phyloP scores from a whole-genome alignment of 192 early-diverging fungal species.

The Endogone sp. region DNA sequence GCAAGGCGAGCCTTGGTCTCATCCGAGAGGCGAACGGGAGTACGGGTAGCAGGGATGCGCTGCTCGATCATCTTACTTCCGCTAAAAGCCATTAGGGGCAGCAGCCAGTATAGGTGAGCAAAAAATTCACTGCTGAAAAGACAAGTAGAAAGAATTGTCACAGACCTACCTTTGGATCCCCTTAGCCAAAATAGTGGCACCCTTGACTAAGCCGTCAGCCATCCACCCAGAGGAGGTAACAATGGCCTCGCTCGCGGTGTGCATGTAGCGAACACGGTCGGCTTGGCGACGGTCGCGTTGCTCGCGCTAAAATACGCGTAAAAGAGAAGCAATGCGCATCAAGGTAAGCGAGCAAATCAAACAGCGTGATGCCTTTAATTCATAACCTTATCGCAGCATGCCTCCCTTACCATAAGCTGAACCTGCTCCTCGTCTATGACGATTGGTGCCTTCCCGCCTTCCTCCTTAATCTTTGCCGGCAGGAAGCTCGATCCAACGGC shows the following conservation, averaged over 20 bases:
- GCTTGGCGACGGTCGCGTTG: not conserved
- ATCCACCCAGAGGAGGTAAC: not conserved
- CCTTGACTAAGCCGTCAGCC: not conserved
- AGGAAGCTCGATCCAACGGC: not conserved
- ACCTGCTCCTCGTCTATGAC: not conserved
- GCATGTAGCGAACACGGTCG: not conserved
- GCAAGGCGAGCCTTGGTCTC: not conserved
- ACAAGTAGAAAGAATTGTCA: too few relatives aligned
- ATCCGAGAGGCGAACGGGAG: not conserved
- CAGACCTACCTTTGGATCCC: not conserved
- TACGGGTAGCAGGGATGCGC: not conserved
- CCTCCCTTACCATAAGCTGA: not conserved
- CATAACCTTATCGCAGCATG: too few relatives aligned
- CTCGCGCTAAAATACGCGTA: not conserved
- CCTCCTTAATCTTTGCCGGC: not conserved
- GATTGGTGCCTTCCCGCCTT: not conserved
- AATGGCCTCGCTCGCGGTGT: not conserved
- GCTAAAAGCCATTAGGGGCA: too few relatives aligned
- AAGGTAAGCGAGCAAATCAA: too few relatives aligned
- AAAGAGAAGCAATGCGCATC: too few relatives aligned
- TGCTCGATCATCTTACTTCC: not conserved
- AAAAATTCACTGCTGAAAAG: too few relatives aligned
- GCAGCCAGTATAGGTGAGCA: too few relatives aligned
- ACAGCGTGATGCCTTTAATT: too few relatives aligned
- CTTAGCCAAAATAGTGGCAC: not conserved